phyloP scores from a whole-genome alignment of 2,329 filamentous ascomycete species.

The Keithomyces neogunnii region DNA sequence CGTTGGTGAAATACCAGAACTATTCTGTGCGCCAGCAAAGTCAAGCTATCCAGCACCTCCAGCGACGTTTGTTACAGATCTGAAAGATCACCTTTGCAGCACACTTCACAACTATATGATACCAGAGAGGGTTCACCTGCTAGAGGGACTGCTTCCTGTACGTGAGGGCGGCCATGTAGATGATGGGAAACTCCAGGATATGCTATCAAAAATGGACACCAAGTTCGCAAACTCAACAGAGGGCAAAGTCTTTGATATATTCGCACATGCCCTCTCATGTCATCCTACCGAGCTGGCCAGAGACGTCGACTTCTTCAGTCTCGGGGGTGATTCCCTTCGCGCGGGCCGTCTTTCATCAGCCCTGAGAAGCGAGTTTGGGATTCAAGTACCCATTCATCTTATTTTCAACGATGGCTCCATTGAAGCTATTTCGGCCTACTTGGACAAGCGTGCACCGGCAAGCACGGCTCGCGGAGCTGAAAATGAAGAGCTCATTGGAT shows the following conservation, averaged over 20 bases:
- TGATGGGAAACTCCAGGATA: conserved; percentile 23
- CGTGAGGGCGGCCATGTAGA: conserved; percentile 24
- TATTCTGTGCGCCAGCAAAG: conserved; percentile 15
- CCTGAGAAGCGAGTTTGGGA: conserved; percentile 39
- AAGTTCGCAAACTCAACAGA: conserved; percentile 20
- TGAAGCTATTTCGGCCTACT: conserved; percentile 26
- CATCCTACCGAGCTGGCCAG: conserved; percentile 27
- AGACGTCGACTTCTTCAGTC: conserved; percentile 40
- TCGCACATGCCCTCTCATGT: conserved; percentile 35
- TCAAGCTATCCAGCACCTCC: neutral
- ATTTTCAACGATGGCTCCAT: conserved; percentile 42
- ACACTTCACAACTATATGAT: conserved; percentile 27
- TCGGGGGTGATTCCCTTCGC: conserved; percentile 45
- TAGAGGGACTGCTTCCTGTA: conserved; percentile 26
- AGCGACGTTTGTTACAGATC: conserved; percentile 4
- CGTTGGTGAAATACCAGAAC: conserved; percentile 8
- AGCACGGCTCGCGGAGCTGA: neutral
- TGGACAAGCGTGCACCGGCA: conserved; percentile 22
- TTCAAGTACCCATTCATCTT: conserved; percentile 40
- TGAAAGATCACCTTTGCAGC: conserved; percentile 10
- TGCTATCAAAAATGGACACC: conserved; percentile 16
- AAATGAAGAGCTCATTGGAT: conserved; percentile 20
- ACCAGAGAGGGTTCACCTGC: conserved; percentile 25
- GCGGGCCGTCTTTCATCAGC: conserved; percentile 43
- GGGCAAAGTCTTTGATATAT: conserved; percentile 32